Percentiles rank a stretch among this genome's conserved stretches.
Evolutionary conservation across 768 basidiomycete genomes (phyloP).

Genomic region (Tulasnella sp.): DNA sequence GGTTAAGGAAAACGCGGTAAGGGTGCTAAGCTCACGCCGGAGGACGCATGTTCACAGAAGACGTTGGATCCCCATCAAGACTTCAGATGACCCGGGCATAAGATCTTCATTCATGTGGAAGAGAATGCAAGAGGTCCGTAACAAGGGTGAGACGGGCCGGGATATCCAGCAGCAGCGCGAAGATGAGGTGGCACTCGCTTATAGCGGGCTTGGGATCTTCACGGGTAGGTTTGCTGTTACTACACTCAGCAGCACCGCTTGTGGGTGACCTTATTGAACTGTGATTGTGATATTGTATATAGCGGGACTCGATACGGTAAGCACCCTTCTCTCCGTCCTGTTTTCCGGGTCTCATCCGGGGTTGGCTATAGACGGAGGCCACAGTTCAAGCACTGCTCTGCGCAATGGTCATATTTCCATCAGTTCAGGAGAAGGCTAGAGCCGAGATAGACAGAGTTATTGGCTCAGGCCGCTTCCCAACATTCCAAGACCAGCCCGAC

Average conservation of each 20-base stretch:
- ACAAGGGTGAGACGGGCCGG: neutral
- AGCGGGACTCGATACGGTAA: slow-evolving; percentile 14
- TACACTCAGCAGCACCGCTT: no score
- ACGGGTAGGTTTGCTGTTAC: neutral
- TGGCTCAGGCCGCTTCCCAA: no score
- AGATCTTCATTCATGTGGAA: neutral
- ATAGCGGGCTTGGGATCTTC: neutral
- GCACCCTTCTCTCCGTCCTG: neutral
- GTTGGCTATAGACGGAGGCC: slow-evolving; percentile 37
- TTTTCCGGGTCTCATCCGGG: no score
- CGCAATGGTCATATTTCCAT: slow-evolving; percentile 41
- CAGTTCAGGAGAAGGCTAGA: no score
- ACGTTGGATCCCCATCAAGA: neutral
- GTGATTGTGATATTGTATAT: no score
- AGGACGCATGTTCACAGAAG: neutral
- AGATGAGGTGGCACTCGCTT: neutral
- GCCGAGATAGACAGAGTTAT: no score
- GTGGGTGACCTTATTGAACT: no score
- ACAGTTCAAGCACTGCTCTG: slow-evolving; percentile 32
- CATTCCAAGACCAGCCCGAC: no score
- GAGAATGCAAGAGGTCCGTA: no score
- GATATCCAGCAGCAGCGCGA: neutral
- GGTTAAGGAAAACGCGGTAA: neutral
- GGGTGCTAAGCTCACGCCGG: neutral
- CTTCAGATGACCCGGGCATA: neutral